A percentile compares a stretch with the other conserved stretches of the same genome.
Conservation (phyloP, 23 red algal genomes). For the Chondrus crispus region DNA sequence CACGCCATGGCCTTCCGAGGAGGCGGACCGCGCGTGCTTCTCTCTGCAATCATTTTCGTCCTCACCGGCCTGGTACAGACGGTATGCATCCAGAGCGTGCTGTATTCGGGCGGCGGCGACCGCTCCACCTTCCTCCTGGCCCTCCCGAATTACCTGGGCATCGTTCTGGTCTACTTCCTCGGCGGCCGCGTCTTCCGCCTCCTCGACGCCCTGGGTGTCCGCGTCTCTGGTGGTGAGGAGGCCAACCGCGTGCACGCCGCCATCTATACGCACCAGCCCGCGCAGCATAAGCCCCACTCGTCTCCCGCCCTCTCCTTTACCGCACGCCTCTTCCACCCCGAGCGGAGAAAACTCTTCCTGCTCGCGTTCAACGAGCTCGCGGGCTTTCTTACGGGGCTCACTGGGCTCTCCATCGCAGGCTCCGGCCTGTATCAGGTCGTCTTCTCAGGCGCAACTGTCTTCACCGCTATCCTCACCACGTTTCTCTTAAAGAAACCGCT, state of each 20-base stretch:
- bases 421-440: constrained; percentile 85
- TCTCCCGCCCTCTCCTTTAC: constrained; percentile 25
- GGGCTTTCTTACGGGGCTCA: constrained; percentile 67
- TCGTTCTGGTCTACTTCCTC: constrained; percentile 45
- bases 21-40: constrained; percentile 26
- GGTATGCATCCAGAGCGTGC: constrained; percentile 62
- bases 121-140: constrained; percentile 72
- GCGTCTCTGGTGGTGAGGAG: constrained; percentile 24
- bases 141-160: constrained; percentile 83
- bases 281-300: not conserved
- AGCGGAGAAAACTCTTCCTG: constrained; percentile 69
- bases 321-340: constrained; percentile 58
- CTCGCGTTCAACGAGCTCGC: constrained; percentile 71
- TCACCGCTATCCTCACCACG: constrained; percentile 68
- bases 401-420: constrained; percentile 71
- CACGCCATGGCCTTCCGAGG: constrained; percentile 61
- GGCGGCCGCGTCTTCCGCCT: constrained; percentile 50
- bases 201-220: constrained; percentile 63
- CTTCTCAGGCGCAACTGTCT: constrained; percentile 79
- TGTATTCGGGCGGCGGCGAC: constrained; percentile 81
- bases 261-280: not conserved
- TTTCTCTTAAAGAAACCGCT: constrained; percentile 65
- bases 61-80: constrained; percentile 73
- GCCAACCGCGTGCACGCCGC: constrained; percentile 57
- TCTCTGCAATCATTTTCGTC: constrained; percentile 68